These are phyloP conservation scores for Malus hybrid DNA, from an alignment of 331 rosid genomes.

Conservation along the genomic window DNA sequence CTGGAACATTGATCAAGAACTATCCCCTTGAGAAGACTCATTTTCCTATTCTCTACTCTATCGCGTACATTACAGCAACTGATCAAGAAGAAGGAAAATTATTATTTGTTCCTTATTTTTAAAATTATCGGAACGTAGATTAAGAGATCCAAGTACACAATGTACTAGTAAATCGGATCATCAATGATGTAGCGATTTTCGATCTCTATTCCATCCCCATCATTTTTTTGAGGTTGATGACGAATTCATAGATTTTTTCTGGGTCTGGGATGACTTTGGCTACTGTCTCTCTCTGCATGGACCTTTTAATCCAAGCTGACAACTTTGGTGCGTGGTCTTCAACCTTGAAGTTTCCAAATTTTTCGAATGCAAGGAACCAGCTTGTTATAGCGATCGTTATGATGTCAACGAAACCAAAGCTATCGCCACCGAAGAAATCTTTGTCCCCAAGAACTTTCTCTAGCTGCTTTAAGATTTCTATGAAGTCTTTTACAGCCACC, in stretches of 20 bases:
- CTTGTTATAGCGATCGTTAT: conserved; percentile 37
- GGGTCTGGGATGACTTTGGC: conserved; percentile 43
- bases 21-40: no score
- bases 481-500: conserved; percentile 41
- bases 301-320: conserved; percentile 56
- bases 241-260: conserved; percentile 42
- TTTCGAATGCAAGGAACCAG: conserved; percentile 66
- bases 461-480: conserved; percentile 44
- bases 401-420: conserved; percentile 56
- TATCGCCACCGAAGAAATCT: conserved; percentile 46
- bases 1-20: no score
- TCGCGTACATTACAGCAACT: background rate
- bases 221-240: conserved; percentile 34
- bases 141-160: no score
- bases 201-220: conserved; percentile 25
- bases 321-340: conserved; percentile 51
- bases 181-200: background rate
- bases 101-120: background rate
- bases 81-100: background rate
- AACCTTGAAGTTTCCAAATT: conserved; percentile 44
- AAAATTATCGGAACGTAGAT: no score
- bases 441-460: conserved; percentile 59
- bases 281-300: conserved; percentile 36
- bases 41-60: background rate
- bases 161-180: no score